Evolutionary conservation across 495 filamentous ascomycete genomes (phyloP).

Genomic region (Trichoderma asperelloides): DNA sequence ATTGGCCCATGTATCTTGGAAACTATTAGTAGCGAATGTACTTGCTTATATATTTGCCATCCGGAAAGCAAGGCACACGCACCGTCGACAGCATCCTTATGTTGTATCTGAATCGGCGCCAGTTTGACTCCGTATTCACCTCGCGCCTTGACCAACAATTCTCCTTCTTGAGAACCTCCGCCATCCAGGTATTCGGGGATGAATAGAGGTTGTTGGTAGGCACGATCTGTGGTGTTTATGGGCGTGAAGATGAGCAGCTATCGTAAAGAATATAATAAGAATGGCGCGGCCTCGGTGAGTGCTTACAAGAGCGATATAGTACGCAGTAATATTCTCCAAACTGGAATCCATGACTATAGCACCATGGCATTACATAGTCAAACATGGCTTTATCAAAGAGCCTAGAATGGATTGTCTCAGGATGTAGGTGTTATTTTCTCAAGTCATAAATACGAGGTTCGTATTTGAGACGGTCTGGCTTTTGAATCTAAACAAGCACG

Average conservation of each 20-base stretch:
- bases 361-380: not conserved
- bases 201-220: not conserved
- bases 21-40: not conserved
- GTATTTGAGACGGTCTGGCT: too few relatives aligned
- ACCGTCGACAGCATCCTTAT: slow-evolving; percentile 34
- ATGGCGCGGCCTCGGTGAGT: not conserved
- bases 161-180: slow-evolving; percentile 27
- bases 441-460: too few relatives aligned
- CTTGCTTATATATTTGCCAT: not conserved
- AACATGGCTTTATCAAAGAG: not conserved
- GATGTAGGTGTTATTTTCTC: too few relatives aligned
- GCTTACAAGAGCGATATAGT: not conserved
- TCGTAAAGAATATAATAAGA: not conserved
- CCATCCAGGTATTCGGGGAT: not conserved
- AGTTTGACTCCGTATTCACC: slow-evolving; percentile 53
- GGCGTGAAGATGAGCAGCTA: not conserved
- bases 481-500: too few relatives aligned
- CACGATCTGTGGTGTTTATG: not conserved
- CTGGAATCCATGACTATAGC: not conserved
- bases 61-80: slow-evolving; percentile 11
- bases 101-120: slow-evolving; percentile 50
- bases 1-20: slow-evolving; percentile 48
- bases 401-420: too few relatives aligned
- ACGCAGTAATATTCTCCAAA: not conserved
- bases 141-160: slow-evolving; percentile 50